Evolutionary conservation across 2,329 filamentous ascomycete genomes (phyloP).

Genomic region (Aureobasidium mangrovei): DNA sequence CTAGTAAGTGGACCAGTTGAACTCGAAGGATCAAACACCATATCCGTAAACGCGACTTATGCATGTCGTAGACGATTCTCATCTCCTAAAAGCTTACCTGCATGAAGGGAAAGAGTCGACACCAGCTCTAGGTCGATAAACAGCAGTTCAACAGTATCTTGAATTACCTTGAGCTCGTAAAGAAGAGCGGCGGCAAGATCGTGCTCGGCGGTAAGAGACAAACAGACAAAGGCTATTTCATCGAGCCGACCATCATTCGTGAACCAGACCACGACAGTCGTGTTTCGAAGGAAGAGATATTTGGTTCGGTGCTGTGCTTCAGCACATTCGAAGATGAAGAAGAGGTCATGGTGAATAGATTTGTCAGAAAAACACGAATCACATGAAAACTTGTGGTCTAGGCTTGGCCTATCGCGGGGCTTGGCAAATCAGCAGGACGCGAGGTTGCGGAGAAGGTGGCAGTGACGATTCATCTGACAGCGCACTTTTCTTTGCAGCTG

Average conservation of each 20-base stretch:
- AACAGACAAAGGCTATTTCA: constrained; percentile 33
- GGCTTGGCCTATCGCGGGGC: constrained; percentile 8
- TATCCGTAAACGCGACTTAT: too few relatives aligned
- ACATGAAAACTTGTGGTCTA: constrained; percentile 6
- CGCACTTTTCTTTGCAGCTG: background rate
- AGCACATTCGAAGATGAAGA: constrained; percentile 26
- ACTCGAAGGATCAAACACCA: too few relatives aligned
- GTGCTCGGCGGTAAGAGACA: constrained; percentile 19
- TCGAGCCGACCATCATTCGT: constrained; percentile 40
- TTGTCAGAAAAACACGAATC: constrained; percentile 5
- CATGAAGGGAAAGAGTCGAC: background rate
- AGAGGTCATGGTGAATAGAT: constrained; percentile 24
- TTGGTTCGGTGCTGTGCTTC: constrained; percentile 21
- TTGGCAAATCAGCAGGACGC: background rate
- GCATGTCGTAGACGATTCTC: too few relatives aligned
- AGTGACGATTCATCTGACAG: background rate
- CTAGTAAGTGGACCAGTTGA: too few relatives aligned
- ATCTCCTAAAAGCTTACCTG: too few relatives aligned
- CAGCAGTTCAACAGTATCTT: constrained; percentile 24
- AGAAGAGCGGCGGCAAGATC: constrained; percentile 20
- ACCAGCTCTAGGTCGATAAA: constrained; percentile 15
- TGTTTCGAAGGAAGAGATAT: constrained; percentile 23
- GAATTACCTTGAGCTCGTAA: constrained; percentile 23
- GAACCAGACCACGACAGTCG: constrained; percentile 31
- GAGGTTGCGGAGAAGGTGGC: background rate